Base-by-base conservation (phyloP, 2,329 filamentous ascomycete species). In the Hymenoscyphus scutula region DNA sequence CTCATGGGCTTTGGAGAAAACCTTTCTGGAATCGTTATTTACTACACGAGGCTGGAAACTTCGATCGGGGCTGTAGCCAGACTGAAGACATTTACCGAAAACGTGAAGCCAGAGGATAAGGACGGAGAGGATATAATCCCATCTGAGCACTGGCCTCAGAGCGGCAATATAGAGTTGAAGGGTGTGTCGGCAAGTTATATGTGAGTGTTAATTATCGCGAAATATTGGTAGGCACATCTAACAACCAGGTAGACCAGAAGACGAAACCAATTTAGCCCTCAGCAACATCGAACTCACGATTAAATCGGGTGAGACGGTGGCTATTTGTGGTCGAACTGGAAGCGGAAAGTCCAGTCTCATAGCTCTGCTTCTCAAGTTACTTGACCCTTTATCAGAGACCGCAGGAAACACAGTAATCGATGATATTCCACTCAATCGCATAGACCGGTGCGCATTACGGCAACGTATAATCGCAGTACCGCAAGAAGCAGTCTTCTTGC, bases 41-140 rank as follows among this genome's bases (percentile, higher is more conserved):
- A 77, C 53, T 86, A 82, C 82, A 85, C 83, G 0, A 77, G 77
- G 54, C 73, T 86, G 11, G 84, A 86, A 66, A 86, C 83, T 0
- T 78, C 80, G 51, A 80, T 86, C 56, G 83, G 84, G 11, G 82
- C 83, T 11, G 78, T 87, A 10, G 76, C 79, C 4, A 77, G 84
- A 34, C 77, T 85, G 65, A 82, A 81, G 70, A 76, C 77, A n/a
- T 85, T 85, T 64, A 77, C 75, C 0, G 74, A 76, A 66, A 75
- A 84, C 58, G 70, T 70, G 58, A 71, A 72, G 17, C 69, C 65
- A 2, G 79, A 83, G 65, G 72, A 75, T 15, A 32, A 37, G 27
- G 29, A 29, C 19, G 81, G 51, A 79, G 76, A 63, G 41, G 34
- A 57, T 15, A 15, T 53, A 3, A 32, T 51, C n/a, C 41, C 59